A percentile compares a stretch with the other conserved stretches of the same genome.
Conservation (phyloP, 208 protist species). For the Leishmania braziliensis region DNA sequence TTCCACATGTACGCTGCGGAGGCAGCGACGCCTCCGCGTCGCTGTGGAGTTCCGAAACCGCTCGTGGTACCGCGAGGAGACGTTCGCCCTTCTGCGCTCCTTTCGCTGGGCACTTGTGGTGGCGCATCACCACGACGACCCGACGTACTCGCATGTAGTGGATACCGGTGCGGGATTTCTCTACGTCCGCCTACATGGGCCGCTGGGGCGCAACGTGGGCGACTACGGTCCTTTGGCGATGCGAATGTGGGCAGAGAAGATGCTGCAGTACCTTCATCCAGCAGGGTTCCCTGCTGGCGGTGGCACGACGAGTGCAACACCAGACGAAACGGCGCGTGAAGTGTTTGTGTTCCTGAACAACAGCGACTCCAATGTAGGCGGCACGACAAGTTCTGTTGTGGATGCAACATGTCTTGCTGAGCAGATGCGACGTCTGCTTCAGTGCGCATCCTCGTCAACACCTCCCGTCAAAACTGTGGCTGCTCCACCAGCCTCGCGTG, state of each 20-base stretch:
- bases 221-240: conserved; percentile 69
- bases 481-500: background rate
- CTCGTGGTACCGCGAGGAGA: conserved; percentile 62
- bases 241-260: conserved; percentile 64
- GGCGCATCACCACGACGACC: conserved; percentile 60
- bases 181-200: conserved; percentile 75
- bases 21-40: conserved; percentile 42
- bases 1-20: background rate
- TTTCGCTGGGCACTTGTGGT: conserved; percentile 71
- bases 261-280: conserved; percentile 42
- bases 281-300: background rate
- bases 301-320: background rate
- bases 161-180: conserved; percentile 69
- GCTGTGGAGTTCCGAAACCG: conserved; percentile 77
- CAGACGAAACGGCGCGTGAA: conserved; percentile 24
- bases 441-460: background rate
- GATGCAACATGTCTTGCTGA: conserved; percentile 71
- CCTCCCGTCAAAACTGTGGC: background rate
- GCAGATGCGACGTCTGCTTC: conserved; percentile 31
- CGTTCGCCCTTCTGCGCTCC: conserved; percentile 47
- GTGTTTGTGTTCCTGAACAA: conserved; percentile 87
- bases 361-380: conserved; percentile 71
- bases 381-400: conserved; percentile 71
- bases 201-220: conserved; percentile 49
- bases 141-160: conserved; percentile 47